phyloP scores from a whole-genome alignment of 2,329 filamentous ascomycete genomes.

The Curvularia sp. region DNA sequence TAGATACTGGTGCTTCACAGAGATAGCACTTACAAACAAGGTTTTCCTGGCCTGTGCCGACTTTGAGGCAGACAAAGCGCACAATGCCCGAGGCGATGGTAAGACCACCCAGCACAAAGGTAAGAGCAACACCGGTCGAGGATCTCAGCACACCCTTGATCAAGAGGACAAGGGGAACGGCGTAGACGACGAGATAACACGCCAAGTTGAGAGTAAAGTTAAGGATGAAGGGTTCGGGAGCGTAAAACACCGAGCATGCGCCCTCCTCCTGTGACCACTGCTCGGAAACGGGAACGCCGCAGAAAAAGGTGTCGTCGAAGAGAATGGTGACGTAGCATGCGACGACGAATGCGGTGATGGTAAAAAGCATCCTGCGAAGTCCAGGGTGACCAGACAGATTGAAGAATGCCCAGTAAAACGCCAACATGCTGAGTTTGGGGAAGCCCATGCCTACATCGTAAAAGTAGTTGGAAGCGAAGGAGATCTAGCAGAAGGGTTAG shows the following conservation, averaged over 20 bases:
- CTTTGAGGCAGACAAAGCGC: conserved; percentile 27
- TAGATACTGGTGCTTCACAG: accelerated
- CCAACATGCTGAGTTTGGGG: conserved; percentile 36
- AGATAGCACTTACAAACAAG: conserved; percentile 31
- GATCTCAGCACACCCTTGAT: conserved; percentile 17
- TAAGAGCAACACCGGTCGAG: conserved; percentile 24
- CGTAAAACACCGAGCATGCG: conserved; percentile 34
- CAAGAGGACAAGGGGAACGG: conserved; percentile 23
- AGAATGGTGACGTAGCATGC: conserved; percentile 30
- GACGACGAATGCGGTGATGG: conserved; percentile 28
- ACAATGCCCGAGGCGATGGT: conserved; percentile 30
- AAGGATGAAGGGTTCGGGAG: conserved; percentile 33
- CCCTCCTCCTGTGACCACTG: conserved; percentile 34
- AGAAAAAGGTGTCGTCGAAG: conserved; percentile 35
- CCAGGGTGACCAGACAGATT: conserved; percentile 26
- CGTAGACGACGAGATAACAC: conserved; percentile 30
- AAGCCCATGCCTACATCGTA: conserved; percentile 37
- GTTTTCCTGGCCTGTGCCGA: conserved; percentile 32
- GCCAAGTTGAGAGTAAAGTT: conserved; percentile 35
- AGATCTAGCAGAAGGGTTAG: conserved; percentile 20
- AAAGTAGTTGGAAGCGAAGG: conserved; percentile 35
- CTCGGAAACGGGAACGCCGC: conserved; percentile 24
- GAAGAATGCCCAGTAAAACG: conserved; percentile 35
- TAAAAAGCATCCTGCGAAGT: conserved; percentile 33
- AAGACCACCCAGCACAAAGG: conserved; percentile 27